A percentile compares a stretch with the other conserved stretches of the same genome.
phyloP scores from a whole-genome alignment of 2,329 filamentous ascomycete genomes.

The Dactylellina haptotyla region DNA sequence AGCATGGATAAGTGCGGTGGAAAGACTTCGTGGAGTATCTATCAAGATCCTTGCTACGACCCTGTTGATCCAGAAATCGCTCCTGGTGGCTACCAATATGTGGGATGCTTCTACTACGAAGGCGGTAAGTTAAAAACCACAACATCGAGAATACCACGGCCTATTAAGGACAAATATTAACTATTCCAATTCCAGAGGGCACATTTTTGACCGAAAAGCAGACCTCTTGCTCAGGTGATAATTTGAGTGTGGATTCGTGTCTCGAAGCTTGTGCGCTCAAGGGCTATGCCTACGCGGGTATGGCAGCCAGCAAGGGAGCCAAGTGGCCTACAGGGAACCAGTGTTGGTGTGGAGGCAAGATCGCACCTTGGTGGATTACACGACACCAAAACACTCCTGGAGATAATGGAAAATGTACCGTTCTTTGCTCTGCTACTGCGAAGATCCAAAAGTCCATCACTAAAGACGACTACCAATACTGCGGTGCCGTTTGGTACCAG shows the following conservation, averaged over 20 bases:
- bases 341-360: constrained; percentile 6
- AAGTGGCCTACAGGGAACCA: too few species aligned
- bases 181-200: neutral
- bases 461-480: constrained; percentile 1
- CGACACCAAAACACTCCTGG: neutral
- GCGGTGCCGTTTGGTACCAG: neutral
- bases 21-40: neutral
- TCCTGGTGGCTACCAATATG: neutral
- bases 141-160: too few species aligned
- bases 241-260: constrained; percentile 11
- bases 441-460: neutral
- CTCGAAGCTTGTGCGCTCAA: neutral
- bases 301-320: too few species aligned
- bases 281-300: constrained; percentile 14
- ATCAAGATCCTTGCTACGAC: constrained; percentile 6
- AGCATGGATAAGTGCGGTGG: neutral
- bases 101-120: constrained; percentile 1
- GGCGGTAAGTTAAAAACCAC: neutral
- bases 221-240: constrained; percentile 7
- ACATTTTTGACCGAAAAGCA: neutral
- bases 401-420: neutral
- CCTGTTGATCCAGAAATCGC: neutral
- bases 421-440: neutral
- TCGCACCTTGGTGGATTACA: neutral
- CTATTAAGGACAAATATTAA: neutral